Base-by-base conservation (phyloP, 495 filamentous ascomycete species). In the Zalerion maritima region DNA sequence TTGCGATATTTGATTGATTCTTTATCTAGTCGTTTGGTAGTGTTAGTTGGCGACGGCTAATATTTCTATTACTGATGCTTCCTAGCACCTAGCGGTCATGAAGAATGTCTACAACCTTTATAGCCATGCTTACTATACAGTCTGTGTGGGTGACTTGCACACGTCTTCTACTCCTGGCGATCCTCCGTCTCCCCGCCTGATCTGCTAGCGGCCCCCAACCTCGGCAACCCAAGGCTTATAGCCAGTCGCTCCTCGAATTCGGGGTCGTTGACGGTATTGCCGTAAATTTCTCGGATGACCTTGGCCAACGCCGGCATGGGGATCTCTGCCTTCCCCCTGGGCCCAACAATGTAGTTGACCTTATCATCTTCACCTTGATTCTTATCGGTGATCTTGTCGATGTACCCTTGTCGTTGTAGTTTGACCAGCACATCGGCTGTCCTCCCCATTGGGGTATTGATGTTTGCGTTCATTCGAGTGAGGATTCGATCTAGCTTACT, bases 261-360 rank as follows among this genome's bases (percentile, higher is more conserved):
- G 14, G 77, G 43, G 28, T 71, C 66, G 3, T 60, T 54, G 5
- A 49, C 58, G 16, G 48, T 46, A 5, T 54, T 50, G 17, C 62
- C 67, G 50, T 68, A 73, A 18, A 74, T 55, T 32, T 68, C 57
- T 31, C 66, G 66, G 3, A 87, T 71, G 28, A 96, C 43, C 2
- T 69, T 70, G 9, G 72, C 69, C 18, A 91, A 75, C 9, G 74
- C 78, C 18, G 68, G 61, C 30, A 70, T 68, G 2, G 75, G 78
- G 18, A 97, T 75, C 47, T 97, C 89, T 8, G 81, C 58, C 55
- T 81, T 94, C 9, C 84, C 89, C 19, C 89, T 63, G 18, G 81
- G 76, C 2, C 84, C 85, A 15, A 92, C 65, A 34, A 78, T 68
- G 57, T 74, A 93, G 28, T 78, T 80, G 6, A 81, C 64, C 3